Evolutionary conservation across 140 eudicot species (phyloP).

Genomic region (Flaveria floridana): DNA sequence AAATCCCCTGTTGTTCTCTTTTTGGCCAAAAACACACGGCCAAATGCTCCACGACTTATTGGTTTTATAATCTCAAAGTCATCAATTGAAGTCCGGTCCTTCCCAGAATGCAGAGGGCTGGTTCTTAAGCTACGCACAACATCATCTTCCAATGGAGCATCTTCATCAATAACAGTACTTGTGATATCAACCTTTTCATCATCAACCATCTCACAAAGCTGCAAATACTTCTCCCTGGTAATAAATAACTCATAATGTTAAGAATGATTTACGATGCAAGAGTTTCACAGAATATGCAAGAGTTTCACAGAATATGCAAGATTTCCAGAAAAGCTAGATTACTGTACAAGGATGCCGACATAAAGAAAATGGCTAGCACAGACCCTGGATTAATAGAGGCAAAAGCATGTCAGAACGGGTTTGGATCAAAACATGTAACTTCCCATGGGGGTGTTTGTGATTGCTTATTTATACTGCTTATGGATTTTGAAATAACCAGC

Average conservation of each 20-base stretch:
- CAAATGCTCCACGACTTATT: slow-evolving; percentile 97
- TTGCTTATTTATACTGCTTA: not conserved
- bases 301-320: too few relatives aligned
- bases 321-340: slow-evolving; percentile 5
- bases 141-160: slow-evolving; percentile 93
- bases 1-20: slow-evolving; percentile 95
- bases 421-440: not conserved
- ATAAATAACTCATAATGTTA: slow-evolving; percentile 17
- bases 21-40: slow-evolving; percentile 87
- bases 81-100: slow-evolving; percentile 89
- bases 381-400: not conserved
- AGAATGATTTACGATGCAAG: not conserved
- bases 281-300: not conserved
- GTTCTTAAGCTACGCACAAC: slow-evolving; percentile 86
- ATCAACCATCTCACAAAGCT: slow-evolving; percentile 88
- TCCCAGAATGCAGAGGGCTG: slow-evolving; percentile 81
- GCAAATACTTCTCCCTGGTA: slow-evolving; percentile 89
- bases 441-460: not conserved
- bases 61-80: slow-evolving; percentile 94
- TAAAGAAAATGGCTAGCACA: not conserved
- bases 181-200: slow-evolving; percentile 77
- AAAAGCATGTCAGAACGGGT: slow-evolving; percentile 3
- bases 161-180: slow-evolving; percentile 89
- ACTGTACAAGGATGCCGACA: slow-evolving; percentile 2
- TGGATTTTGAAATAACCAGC: not conserved